phyloP scores from a whole-genome alignment of 495 filamentous ascomycete genomes.

The Penicillium pulvis region DNA sequence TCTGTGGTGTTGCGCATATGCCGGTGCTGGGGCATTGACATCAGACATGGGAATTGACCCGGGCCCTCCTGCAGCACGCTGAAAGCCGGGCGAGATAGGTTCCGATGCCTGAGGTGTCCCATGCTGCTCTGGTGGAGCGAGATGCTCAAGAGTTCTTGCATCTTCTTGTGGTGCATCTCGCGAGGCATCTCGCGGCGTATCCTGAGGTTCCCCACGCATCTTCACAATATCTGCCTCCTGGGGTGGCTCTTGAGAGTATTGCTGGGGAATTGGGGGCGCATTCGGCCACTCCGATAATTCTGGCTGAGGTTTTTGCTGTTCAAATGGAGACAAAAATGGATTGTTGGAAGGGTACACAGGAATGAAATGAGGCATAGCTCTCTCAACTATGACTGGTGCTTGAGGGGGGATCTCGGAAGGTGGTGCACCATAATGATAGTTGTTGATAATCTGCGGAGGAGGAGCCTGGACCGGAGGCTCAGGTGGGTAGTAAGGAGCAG shows the following conservation, averaged over 20 bases:
- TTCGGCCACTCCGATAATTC: not conserved
- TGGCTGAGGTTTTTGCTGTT: constrained; percentile 5
- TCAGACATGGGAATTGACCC: constrained; percentile 51
- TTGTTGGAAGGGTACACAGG: constrained; percentile 30
- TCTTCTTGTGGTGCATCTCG: constrained; percentile 12
- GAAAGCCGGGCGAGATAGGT: constrained; percentile 44
- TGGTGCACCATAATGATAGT: constrained; percentile 8
- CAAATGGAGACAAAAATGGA: not conserved
- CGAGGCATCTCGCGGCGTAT: not conserved
- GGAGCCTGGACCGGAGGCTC: constrained; percentile 4
- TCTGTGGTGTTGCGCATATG: constrained; percentile 27
- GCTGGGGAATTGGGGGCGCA: not conserved
- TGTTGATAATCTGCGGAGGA: constrained; percentile 19
- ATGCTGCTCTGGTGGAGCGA: constrained; percentile 1
- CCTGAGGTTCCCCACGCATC: not conserved
- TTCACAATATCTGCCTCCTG: constrained; percentile 8
- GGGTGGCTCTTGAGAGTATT: not conserved
- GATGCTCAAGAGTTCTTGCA: not conserved
- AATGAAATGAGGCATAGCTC: constrained; percentile 29
- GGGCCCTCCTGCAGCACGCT: constrained; percentile 40
- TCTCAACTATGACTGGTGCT: constrained; percentile 23
- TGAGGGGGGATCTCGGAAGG: constrained; percentile 12
- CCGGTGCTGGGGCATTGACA: constrained; percentile 42
- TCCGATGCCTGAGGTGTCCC: constrained; percentile 21
- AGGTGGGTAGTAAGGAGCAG: constrained; percentile 7